Evolutionary conservation across 805 yeast species (phyloP).

Genomic region (Yamadazyma laniorum): DNA sequence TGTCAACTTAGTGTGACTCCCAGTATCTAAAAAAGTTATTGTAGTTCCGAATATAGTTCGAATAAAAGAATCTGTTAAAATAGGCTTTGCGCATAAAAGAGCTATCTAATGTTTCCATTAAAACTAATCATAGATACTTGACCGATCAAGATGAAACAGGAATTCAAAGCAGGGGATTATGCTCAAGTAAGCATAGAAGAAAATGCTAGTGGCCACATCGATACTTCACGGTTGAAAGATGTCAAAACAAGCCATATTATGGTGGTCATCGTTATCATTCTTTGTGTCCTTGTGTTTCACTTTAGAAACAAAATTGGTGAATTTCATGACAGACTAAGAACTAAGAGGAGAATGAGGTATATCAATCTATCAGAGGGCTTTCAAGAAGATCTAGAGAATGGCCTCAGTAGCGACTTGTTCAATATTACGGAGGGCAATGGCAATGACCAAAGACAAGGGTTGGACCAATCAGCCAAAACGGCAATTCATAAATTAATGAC

Average conservation of each 20-base stretch:
- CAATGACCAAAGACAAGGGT: slow-evolving; percentile 61
- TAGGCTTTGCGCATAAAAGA: too few species aligned
- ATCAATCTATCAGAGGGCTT: slow-evolving; percentile 13
- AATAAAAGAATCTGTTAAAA: too few species aligned
- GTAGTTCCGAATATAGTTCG: too few species aligned
- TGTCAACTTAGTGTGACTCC: too few species aligned
- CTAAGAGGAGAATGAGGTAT: slow-evolving; percentile 21
- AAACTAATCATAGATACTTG: too few species aligned
- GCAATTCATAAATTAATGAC: slow-evolving; percentile 57
- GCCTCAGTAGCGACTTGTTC: slow-evolving; percentile 59
- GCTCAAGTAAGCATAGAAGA: slow-evolving; percentile 2
- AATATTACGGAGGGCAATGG: slow-evolving; percentile 44
- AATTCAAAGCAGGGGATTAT: slow-evolving; percentile 5
- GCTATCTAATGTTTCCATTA: too few species aligned
- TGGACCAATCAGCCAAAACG: slow-evolving; percentile 52
- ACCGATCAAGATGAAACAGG: slow-evolving; percentile 6
- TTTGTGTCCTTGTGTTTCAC: slow-evolving; percentile 25
- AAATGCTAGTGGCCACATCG: slow-evolving; percentile 1
- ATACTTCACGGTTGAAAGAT: slow-evolving; percentile 5
- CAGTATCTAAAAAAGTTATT: too few species aligned
- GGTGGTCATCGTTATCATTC: slow-evolving; percentile 16
- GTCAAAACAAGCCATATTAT: slow-evolving; percentile 15
- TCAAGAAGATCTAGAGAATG: slow-evolving; percentile 36
- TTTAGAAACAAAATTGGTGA: slow-evolving; percentile 30
- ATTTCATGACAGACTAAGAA: slow-evolving; percentile 27